Evolutionary conservation across 176 grass and related monocot genomes (phyloP), one percentile per base, ranked within the genome.

Genomic region (Oryza meyeriana): DNA sequence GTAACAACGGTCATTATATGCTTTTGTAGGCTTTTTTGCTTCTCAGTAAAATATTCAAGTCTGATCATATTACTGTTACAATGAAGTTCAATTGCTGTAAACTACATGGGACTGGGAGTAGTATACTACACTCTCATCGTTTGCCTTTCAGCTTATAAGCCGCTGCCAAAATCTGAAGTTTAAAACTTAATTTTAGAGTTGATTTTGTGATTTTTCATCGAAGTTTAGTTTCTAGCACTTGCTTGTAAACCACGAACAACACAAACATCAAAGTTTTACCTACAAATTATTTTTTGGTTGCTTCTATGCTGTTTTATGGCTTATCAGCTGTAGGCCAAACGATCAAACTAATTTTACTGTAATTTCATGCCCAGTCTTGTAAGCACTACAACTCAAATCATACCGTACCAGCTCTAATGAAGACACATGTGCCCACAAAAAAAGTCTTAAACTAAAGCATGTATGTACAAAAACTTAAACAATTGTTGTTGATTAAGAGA

Each of bases 281-380:
- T n/a, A n/a, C n/a, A n/a, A n/a, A n/a, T n/a, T n/a, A n/a, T n/a
- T n/a, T n/a, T n/a, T n/a, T n/a, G n/a, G n/a, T n/a, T n/a, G n/a
- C n/a, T n/a, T n/a, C n/a, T n/a, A n/a, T n/a, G n/a, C n/a, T n/a
- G n/a, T n/a, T n/a, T n/a, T n/a, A n/a, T n/a, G n/a, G n/a, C n/a
- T n/a, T n/a, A n/a, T n/a, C n/a, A n/a, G n/a, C n/a, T n/a, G n/a
- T n/a, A n/a, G n/a, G n/a, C n/a, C n/a, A n/a, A n/a, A n/a, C n/a
- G n/a, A n/a, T n/a, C n/a, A n/a, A n/a, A n/a, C n/a, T n/a, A n/a
- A n/a, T n/a, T n/a, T n/a, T n/a, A 50, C 6, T 31, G 13, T 3
- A 78, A 5, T 65, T 39, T 34, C 35, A 83, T 83, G 28, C 57
- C 79, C 18, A 71, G 8, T 72, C 12, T 88, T 78, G 10, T 69